Evolutionary conservation across 345 rosid species (phyloP).

Genomic region (Ceriops zippeliana): DNA sequence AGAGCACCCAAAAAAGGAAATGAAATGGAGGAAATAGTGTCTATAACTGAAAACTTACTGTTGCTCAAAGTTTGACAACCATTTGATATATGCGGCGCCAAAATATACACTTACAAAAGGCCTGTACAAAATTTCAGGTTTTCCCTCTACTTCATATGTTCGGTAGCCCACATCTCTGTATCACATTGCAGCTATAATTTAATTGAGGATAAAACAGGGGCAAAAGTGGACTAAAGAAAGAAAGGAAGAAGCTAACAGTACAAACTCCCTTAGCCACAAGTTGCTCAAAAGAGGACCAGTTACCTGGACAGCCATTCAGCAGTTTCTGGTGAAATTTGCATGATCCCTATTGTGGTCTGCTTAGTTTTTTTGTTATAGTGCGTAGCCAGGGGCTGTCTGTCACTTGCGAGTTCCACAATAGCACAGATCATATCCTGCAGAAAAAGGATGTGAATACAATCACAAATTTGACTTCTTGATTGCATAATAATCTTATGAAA

Average conservation of each 20-base stretch:
- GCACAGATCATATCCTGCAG: constrained; percentile 85
- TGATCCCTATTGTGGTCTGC: constrained; percentile 62
- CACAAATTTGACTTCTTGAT: neutral
- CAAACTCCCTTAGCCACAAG: neutral
- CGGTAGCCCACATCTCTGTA: constrained; percentile 65
- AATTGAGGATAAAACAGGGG: neutral
- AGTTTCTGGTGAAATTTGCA: constrained; percentile 73
- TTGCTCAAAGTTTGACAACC: constrained; percentile 66
- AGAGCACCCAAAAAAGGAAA: neutral
- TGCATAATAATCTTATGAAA: neutral
- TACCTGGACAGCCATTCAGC: constrained; percentile 73
- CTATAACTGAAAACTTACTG: constrained; percentile 39
- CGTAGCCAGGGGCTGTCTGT: constrained; percentile 65
- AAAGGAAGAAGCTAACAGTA: neutral
- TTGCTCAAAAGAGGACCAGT: constrained; percentile 10
- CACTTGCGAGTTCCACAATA: constrained; percentile 89
- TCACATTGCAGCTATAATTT: constrained; percentile 21
- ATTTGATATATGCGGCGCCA: constrained; percentile 84
- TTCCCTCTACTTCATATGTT: constrained; percentile 46
- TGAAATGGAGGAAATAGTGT: neutral
- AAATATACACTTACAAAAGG: constrained; percentile 80
- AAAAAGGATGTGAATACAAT: constrained; percentile 12
- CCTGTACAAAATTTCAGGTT: constrained; percentile 64
- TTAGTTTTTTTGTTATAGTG: constrained; percentile 65
- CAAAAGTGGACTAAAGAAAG: neutral